Percentiles rank a stretch among this genome's conserved stretches.
These are phyloP conservation scores for Primulina tabacum DNA, from an alignment of 257 asterid species.

Conservation along the genomic window DNA sequence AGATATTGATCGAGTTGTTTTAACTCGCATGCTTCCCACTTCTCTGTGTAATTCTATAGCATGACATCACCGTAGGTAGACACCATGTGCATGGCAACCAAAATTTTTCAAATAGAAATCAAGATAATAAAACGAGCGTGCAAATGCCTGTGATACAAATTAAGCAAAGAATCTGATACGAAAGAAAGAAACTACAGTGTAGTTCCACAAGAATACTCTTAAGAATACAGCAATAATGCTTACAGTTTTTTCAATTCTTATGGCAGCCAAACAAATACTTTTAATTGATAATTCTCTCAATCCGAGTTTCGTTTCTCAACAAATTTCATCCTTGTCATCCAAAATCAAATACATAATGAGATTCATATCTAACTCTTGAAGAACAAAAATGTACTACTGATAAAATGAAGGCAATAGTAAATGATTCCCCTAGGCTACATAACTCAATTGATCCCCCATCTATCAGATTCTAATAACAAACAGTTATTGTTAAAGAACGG, in stretches of 20 bases:
- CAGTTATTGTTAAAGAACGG: background rate
- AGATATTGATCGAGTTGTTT: background rate
- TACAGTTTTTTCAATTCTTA: background rate
- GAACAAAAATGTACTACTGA: background rate
- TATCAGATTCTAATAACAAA: background rate
- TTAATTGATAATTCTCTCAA: background rate
- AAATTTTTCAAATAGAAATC: background rate
- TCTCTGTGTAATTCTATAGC: background rate
- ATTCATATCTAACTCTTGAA: background rate
- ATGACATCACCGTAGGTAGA: background rate
- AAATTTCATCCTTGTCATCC: background rate
- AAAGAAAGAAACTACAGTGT: background rate
- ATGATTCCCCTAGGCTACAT: background rate
- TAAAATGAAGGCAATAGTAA: background rate
- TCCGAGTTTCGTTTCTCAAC: background rate
- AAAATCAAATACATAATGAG: background rate
- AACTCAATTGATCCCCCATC: background rate
- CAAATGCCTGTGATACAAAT: background rate
- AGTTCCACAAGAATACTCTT: background rate
- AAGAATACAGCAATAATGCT: background rate
- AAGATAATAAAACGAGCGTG: background rate
- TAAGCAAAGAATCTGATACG: background rate
- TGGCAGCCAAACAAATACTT: background rate
- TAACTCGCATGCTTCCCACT: background rate
- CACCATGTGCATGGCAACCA: background rate